Evolutionary conservation across 768 basidiomycete species (phyloP).

Genomic region (Trametes meyenii): DNA sequence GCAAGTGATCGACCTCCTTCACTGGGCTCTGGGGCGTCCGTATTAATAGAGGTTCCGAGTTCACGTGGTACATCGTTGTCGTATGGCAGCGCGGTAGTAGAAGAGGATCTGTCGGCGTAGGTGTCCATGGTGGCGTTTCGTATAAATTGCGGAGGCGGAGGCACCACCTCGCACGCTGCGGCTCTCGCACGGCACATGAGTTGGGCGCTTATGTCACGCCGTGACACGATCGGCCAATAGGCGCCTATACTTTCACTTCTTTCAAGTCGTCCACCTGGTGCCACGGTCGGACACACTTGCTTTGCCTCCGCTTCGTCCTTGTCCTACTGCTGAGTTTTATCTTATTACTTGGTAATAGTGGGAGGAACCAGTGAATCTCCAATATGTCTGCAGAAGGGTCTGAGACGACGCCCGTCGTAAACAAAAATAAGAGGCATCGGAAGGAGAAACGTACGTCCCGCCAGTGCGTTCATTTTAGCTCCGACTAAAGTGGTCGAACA

Average conservation of each 20-base stretch:
- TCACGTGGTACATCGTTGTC: slow-evolving; percentile 60
- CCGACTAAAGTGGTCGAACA: slow-evolving; percentile 37
- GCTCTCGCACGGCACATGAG: no score
- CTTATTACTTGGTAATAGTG: background rate
- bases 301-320: background rate
- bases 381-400: slow-evolving; percentile 9
- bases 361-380: background rate
- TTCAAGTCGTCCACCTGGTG: no score
- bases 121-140: slow-evolving; percentile 48
- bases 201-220: slow-evolving; percentile 3
- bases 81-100: slow-evolving; percentile 44
- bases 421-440: slow-evolving; percentile 87
- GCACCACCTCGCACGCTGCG: no score
- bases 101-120: slow-evolving; percentile 15
- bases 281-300: no score
- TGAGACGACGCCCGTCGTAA: slow-evolving; percentile 44
- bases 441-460: slow-evolving; percentile 88
- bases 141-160: background rate
- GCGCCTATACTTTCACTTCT: no score
- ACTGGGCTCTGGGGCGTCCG: slow-evolving; percentile 40
- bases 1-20: slow-evolving; percentile 45
- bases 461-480: background rate
- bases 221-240: background rate
- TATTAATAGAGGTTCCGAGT: slow-evolving; percentile 50
- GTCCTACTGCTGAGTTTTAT: background rate